Evolutionary conservation across 1,284 basidiomycete species (phyloP).

Genomic region (Waitea zeae): DNA sequence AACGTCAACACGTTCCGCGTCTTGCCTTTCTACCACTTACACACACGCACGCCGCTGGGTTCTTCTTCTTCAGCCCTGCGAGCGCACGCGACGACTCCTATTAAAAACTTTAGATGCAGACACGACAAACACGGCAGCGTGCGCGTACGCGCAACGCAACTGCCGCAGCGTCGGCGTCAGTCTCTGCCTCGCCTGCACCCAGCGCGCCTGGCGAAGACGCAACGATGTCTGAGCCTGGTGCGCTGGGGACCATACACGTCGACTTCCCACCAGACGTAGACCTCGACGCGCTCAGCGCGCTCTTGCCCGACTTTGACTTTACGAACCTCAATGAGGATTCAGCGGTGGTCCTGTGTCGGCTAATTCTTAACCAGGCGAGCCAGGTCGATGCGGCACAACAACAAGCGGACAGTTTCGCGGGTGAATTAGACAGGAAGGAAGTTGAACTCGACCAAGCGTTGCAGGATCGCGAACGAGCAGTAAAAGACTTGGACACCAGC

Average conservation of each 20-base stretch:
- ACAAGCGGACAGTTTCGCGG: constrained; percentile 46
- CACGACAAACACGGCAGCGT: too few relatives aligned
- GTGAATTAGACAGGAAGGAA: constrained; percentile 48
- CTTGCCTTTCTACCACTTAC: too few relatives aligned
- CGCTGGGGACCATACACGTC: constrained; percentile 15
- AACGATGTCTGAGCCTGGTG: not conserved
- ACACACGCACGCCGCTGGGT: too few relatives aligned
- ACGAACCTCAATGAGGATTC: constrained; percentile 35
- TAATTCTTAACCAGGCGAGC: constrained; percentile 35
- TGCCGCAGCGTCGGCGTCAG: too few relatives aligned
- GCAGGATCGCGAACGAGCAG: constrained; percentile 47
- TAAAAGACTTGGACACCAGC: constrained; percentile 34
- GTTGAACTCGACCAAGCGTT: constrained; percentile 65
- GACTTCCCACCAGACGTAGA: constrained; percentile 41
- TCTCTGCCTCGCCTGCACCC: too few relatives aligned
- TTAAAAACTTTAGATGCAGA: too few relatives aligned
- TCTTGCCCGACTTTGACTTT: constrained; percentile 37
- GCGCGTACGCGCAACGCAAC: too few relatives aligned
- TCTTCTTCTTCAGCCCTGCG: too few relatives aligned
- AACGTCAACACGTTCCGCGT: too few relatives aligned
- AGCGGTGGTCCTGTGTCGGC: constrained; percentile 40
- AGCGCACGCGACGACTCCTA: too few relatives aligned
- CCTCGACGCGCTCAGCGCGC: constrained; percentile 29
- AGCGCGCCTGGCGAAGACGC: too few relatives aligned
- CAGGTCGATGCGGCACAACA: constrained; percentile 34